Evolutionary conservation across 345 rosid species (phyloP).

Genomic region (Psidium friedrichsthalianum): DNA sequence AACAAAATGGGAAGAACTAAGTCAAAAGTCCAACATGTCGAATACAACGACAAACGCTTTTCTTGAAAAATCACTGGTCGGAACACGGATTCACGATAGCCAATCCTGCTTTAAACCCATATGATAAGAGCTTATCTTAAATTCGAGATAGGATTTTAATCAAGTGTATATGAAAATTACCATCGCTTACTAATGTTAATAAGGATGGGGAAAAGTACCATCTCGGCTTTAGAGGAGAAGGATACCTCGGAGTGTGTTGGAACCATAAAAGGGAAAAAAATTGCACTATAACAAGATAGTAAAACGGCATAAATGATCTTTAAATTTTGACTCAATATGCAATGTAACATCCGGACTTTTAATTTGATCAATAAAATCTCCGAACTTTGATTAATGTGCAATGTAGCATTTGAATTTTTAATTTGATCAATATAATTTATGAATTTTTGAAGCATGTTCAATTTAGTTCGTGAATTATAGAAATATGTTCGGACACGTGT

Average conservation of each 20-base stretch:
- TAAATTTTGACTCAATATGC: no score
- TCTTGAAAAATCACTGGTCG: background rate
- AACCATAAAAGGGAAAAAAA: background rate
- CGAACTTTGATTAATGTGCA: no score
- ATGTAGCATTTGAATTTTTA: no score
- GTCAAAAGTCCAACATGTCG: background rate
- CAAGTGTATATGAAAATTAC: background rate
- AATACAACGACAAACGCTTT: background rate
- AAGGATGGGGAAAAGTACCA: background rate
- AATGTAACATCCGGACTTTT: no score
- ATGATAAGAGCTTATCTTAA: background rate
- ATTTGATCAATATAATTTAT: no score
- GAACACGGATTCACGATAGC: background rate
- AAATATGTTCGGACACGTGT: background rate
- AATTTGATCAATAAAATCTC: no score
- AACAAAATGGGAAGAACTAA: background rate
- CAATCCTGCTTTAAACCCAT: background rate
- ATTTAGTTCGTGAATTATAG: no score
- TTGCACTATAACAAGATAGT: background rate
- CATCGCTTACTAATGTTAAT: background rate
- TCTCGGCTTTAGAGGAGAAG: background rate
- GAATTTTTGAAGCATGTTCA: no score
- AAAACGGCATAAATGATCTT: no score
- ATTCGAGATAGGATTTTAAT: background rate
- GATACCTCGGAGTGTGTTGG: background rate